These are phyloP conservation scores for Pneumocystis sp. DNA, from an alignment of 1,139 yeast genomes.

Conservation along the genomic window DNA sequence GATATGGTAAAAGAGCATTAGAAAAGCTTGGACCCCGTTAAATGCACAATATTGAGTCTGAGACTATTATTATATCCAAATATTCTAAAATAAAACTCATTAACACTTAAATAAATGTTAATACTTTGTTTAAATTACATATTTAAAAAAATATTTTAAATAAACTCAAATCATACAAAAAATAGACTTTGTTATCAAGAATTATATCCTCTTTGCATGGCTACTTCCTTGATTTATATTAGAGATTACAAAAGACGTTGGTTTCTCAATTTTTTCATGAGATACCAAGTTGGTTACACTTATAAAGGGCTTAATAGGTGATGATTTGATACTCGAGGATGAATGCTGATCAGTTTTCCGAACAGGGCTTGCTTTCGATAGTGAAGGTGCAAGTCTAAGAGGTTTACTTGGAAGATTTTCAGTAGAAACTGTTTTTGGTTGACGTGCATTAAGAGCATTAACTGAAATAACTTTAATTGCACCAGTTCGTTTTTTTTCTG, in stretches of 20 bases:
- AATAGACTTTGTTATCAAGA: not conserved
- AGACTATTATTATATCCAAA: not conserved
- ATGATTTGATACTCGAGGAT: not conserved
- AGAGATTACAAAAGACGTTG: not conserved
- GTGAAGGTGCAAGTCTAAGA: not conserved
- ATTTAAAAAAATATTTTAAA: not conserved
- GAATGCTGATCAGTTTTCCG: not conserved
- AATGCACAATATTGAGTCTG: not conserved
- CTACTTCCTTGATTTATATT: not conserved
- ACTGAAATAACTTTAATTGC: not conserved
- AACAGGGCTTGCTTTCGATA: not conserved
- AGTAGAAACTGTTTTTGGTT: not conserved
- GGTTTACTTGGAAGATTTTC: not conserved
- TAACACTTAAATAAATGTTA: not conserved
- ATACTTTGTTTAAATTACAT: not conserved
- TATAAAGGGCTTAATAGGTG: not conserved
- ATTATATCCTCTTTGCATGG: not conserved
- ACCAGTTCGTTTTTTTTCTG: not conserved
- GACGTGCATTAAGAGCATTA: not conserved
- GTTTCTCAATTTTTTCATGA: not conserved
- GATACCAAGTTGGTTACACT: not conserved
- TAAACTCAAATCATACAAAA: not conserved
- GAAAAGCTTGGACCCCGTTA: not conserved
- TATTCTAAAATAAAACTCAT: not conserved
- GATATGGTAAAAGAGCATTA: not conserved